Evolutionary conservation across 2,329 filamentous ascomycete genomes (phyloP).

Genomic region (Pseudogymnoascus sp.): DNA sequence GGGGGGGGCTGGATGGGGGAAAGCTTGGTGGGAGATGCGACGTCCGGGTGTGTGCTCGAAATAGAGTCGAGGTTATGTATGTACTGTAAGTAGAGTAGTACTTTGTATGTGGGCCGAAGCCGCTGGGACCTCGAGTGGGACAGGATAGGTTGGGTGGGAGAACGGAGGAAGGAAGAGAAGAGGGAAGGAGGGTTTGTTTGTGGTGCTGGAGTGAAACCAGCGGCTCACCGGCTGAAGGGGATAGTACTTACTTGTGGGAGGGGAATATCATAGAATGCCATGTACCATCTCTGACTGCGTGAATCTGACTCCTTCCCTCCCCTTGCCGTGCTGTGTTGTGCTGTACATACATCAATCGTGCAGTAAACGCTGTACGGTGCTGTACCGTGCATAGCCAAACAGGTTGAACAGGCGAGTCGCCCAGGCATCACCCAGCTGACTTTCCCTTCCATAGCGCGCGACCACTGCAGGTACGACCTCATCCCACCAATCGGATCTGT

Average conservation of each 20-base stretch:
- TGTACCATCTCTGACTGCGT: not conserved
- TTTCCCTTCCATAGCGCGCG: not conserved
- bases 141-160: not conserved
- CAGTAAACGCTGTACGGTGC: not conserved
- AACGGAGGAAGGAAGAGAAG: not conserved
- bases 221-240: not conserved
- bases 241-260: not conserved
- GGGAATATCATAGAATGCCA: not conserved
- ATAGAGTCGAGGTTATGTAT: not conserved
- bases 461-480: constrained; percentile 1
- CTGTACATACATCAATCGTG: not conserved
- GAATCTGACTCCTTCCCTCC: not conserved
- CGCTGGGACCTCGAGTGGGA: not conserved
- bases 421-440: not conserved
- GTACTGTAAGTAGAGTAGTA: not conserved
- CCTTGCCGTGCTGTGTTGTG: not conserved
- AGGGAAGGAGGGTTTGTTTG: not conserved
- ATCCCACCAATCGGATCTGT: not conserved
- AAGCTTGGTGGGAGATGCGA: not conserved
- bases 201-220: not conserved
- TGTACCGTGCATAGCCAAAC: not conserved
- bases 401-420: not conserved
- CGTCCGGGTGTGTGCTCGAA: not conserved
- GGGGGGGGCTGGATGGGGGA: not conserved
- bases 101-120: not conserved